Evolutionary conservation across 2,329 filamentous ascomycete species (phyloP), one percentile per base, ranked within the genome.

Genomic region (Fusarium mexicanum): DNA sequence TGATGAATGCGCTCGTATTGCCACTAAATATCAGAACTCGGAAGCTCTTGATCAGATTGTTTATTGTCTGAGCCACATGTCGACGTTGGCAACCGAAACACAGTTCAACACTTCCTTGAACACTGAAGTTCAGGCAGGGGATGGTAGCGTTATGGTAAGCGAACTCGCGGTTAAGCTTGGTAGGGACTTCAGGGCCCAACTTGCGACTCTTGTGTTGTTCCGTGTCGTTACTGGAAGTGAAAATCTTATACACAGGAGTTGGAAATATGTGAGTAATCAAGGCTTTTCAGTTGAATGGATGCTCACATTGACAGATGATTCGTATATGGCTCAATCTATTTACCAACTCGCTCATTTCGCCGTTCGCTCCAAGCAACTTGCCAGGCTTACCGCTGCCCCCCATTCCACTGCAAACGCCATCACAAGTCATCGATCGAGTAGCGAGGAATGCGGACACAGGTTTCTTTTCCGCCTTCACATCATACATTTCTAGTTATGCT

Each of bases 401-500:
- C 5, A 98, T 99, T 77, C 95, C 96, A 8, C 86, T 98, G 54
- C 96, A 98, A 79, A 94, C 91, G 18, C 95, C 96, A 4, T 96
- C 94, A 16, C 95, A 98, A 80, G 90, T 98, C 55, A 95, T 99
- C 74, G 96, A 98, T 80, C 91, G 96, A 64, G 95, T 92, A 64
- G 88, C 93, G 47, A 93, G 94, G 73, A 87, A 91, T 40, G 90
- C 87, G 66, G 96, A 99, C 35, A 91, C 91, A 6, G 95, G 96
- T 11, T 89, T 99, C 57, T 95, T 99, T 81, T 98, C 95, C 8
- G 95, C 96, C 2, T 94, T 99, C 78, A 97, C 96, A 2, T 97
- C 94, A 10, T 99, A 98, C 79, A 95, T 99, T 38, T 97, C 95
- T n/a, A 98, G 96, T 81, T 98, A 99, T 81, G 96, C 97, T 47